Evolutionary conservation across 495 filamentous ascomycete species (phyloP).

Genomic region (Penicillium pulvis): DNA sequence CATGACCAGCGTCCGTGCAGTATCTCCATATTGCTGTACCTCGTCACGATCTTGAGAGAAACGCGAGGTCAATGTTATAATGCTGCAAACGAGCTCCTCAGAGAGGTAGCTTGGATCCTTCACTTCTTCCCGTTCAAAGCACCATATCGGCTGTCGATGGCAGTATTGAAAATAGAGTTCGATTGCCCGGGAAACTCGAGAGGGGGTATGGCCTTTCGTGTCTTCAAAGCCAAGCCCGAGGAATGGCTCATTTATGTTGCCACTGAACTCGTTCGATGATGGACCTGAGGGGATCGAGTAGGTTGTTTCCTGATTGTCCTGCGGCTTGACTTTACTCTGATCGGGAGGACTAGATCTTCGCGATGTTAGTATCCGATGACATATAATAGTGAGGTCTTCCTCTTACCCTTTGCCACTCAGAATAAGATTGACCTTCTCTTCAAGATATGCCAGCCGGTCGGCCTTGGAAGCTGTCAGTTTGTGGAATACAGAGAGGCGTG

Average conservation of each 20-base stretch:
- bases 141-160: slow-evolving; percentile 52
- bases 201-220: slow-evolving; percentile 28
- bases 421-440: slow-evolving; percentile 51
- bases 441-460: slow-evolving; percentile 46
- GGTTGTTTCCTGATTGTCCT: slow-evolving; percentile 16
- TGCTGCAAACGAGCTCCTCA: slow-evolving; percentile 46
- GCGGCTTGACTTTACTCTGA: slow-evolving; percentile 18
- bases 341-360: slow-evolving; percentile 23
- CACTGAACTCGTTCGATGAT: slow-evolving; percentile 22
- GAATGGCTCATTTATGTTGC: slow-evolving; percentile 28
- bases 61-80: slow-evolving; percentile 44
- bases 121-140: slow-evolving; percentile 47
- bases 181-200: slow-evolving; percentile 35
- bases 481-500: not conserved
- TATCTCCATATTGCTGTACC: slow-evolving; percentile 42
- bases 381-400: not conserved
- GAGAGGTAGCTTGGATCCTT: slow-evolving; percentile 37
- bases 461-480: slow-evolving; percentile 38
- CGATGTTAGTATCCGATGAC: slow-evolving; percentile 12
- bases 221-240: slow-evolving; percentile 36
- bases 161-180: slow-evolving; percentile 49
- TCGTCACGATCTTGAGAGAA: slow-evolving; percentile 43
- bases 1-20: slow-evolving; percentile 46
- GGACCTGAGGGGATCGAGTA: slow-evolving; percentile 25
- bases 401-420: slow-evolving; percentile 38